Percentiles rank a stretch among this genome's conserved stretches.
These are phyloP conservation scores for Didymella glomerata DNA, from an alignment of 2,329 filamentous ascomycete species.

Conservation along the genomic window DNA sequence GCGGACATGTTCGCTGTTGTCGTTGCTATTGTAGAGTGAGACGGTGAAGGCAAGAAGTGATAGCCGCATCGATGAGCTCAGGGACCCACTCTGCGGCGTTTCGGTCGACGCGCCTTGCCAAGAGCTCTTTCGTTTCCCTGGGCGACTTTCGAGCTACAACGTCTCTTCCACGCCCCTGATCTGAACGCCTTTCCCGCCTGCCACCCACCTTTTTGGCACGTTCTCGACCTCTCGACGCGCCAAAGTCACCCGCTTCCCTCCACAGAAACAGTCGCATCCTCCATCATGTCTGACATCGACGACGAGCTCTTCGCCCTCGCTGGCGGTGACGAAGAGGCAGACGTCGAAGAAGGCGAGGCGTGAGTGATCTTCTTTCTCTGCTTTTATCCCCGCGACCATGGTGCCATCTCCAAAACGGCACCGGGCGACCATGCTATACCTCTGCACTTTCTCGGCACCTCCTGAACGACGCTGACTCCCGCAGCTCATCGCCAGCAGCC, in stretches of 20 bases:
- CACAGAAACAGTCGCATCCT: slow-evolving; percentile 13
- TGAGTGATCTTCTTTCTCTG: slow-evolving; percentile 61
- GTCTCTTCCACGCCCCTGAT: slow-evolving; percentile 31
- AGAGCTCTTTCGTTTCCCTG: slow-evolving; percentile 31
- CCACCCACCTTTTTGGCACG: slow-evolving; percentile 8
- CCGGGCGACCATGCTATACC: no score
- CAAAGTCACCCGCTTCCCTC: slow-evolving; percentile 14
- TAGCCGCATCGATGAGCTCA: slow-evolving; percentile 31
- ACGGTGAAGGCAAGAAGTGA: slow-evolving; percentile 3
- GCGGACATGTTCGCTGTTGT: slow-evolving; percentile 27
- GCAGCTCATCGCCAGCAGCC: slow-evolving; percentile 71
- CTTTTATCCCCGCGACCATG: neutral
- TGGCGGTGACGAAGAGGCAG: slow-evolving; percentile 70
- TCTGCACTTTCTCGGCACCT: neutral
- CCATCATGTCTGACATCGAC: slow-evolving; percentile 77
- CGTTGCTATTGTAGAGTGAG: neutral
- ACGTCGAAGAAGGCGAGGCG: slow-evolving; percentile 82
- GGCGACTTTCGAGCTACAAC: slow-evolving; percentile 29
- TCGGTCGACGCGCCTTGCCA: slow-evolving; percentile 30
- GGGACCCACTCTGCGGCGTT: slow-evolving; percentile 24
- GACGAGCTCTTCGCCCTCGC: slow-evolving; percentile 92
- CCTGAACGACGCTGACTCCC: slow-evolving; percentile 40
- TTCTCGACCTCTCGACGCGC: neutral
- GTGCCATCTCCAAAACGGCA: neutral
- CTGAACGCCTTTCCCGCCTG: slow-evolving; percentile 21